Evolutionary conservation across 2,329 filamentous ascomycete species (phyloP).

Genomic region (Sarocladiaceae sp.): DNA sequence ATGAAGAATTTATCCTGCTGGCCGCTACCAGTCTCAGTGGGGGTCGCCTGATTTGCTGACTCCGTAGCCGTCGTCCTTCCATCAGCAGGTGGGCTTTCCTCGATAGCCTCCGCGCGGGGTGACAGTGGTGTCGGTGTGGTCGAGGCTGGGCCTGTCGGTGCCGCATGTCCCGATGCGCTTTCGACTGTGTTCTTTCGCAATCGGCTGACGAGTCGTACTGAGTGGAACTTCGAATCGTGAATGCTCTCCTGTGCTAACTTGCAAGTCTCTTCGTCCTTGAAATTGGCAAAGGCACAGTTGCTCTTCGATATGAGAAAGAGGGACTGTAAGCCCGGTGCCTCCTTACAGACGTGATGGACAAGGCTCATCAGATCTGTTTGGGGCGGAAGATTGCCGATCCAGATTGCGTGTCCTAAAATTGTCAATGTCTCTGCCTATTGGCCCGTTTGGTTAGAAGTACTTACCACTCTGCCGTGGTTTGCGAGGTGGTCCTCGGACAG

Average conservation of each 20-base stretch:
- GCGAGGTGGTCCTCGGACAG: slow-evolving; percentile 28
- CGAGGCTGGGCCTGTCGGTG: slow-evolving; percentile 44
- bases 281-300: slow-evolving; percentile 96
- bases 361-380: slow-evolving; percentile 74
- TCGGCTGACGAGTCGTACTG: slow-evolving; percentile 78
- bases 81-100: slow-evolving; percentile 11
- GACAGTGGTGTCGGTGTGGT: not conserved
- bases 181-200: slow-evolving; percentile 55
- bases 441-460: slow-evolving; percentile 15
- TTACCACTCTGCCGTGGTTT: slow-evolving; percentile 54
- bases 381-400: slow-evolving; percentile 90
- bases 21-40: not conserved
- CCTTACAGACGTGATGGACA: slow-evolving; percentile 84
- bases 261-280: slow-evolving; percentile 73
- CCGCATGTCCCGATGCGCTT: slow-evolving; percentile 37
- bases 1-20: slow-evolving; percentile 78
- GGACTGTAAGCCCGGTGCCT: slow-evolving; percentile 74
- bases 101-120: slow-evolving; percentile 1
- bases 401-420: slow-evolving; percentile 70
- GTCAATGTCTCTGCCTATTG: not conserved
- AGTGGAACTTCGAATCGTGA: slow-evolving; percentile 85
- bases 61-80: not conserved
- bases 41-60: not conserved
- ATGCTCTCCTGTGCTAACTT: slow-evolving; percentile 72
- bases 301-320: slow-evolving; percentile 94